Evolutionary conservation across 148 eudicot species (phyloP).

Genomic region (Camellia japonica): DNA sequence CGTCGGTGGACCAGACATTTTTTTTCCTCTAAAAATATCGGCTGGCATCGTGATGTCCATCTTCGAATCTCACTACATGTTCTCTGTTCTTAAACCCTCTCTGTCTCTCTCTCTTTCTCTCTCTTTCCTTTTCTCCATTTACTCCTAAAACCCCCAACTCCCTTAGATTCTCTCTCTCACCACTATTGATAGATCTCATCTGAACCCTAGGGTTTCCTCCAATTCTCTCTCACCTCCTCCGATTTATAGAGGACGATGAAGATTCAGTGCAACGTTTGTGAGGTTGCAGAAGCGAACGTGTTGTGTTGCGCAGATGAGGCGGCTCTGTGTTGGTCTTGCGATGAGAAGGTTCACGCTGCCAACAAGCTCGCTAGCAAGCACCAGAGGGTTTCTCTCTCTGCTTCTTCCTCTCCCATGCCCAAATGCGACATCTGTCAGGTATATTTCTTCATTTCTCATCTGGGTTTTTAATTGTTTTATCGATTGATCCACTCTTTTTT

Average conservation of each 20-base stretch:
- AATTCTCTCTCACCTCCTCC: background rate
- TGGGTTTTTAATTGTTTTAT: background rate
- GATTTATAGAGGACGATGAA: slow-evolving; percentile 44
- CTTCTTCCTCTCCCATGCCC: slow-evolving; percentile 56
- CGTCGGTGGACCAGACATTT: no score
- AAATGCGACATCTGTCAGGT: slow-evolving; percentile 98
- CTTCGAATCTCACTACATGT: no score
- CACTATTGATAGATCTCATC: background rate
- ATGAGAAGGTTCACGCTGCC: slow-evolving; percentile 86
- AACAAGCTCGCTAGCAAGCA: slow-evolving; percentile 95
- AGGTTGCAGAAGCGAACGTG: slow-evolving; percentile 74
- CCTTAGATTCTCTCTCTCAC: background rate
- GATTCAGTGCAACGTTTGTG: slow-evolving; percentile 96
- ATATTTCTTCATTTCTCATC: background rate
- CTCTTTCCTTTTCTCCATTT: background rate
- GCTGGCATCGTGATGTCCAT: no score
- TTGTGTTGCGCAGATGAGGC: slow-evolving; percentile 89
- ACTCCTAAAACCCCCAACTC: background rate
- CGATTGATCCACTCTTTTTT: background rate
- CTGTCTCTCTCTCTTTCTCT: no score
- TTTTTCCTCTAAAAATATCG: no score
- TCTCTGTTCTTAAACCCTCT: no score
- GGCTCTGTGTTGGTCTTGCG: slow-evolving; percentile 63
- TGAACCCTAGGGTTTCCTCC: background rate
- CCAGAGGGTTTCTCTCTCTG: slow-evolving; percentile 70